Base-by-base conservation (phyloP, 2,329 filamentous ascomycete species). In the Neofusicoccum kwambonambiense region DNA sequence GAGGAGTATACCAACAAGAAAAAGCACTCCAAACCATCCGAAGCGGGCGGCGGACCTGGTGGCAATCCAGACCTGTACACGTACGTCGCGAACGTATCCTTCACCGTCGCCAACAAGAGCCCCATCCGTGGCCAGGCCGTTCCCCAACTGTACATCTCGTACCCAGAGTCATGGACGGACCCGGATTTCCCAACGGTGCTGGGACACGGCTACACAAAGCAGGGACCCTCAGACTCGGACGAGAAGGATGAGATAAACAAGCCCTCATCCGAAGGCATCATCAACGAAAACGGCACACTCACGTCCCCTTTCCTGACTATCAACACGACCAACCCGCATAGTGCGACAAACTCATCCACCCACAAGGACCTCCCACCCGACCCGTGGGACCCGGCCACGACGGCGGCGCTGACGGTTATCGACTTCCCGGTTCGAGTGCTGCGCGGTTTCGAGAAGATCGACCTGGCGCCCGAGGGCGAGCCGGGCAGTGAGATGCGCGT, bases 41-140 rank as follows among this genome's bases (percentile, higher is more conserved):
- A 80, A 0, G 90, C 90, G 0, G 90, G 90, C 41, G 90, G 90
- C 44, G 89, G 83, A 7, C 84, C 89, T 65, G 86, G 86, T 11
- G 86, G 86, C 0, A 82, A 86, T 69, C 74, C 80, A 0, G 82
- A 83, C 27, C 79, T 88, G 22, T 88, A 82, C 80, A 79, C 83
- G 8, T 76, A 74, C 3, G 47, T 63, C 19, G 60, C 78, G 63
- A 82, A 75, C 50, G 79, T 85, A 5, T 76, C 77, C 2, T 79
- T 82, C 2, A 74, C 77, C 0, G 70, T 88, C 8, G 75, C 73
- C 34, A 88, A 88, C 75, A 82, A 80, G 0, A 86, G 86, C 13
- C 66, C 70, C 3, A 70, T 79, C 1, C 87, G 88, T 64, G 85
- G 84, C 22, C 79, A 80, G 1, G 78, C 82, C 6, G 82, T 87